phyloP scores from a whole-genome alignment of 2,329 filamentous ascomycete species.

The Fusarium setosum region DNA sequence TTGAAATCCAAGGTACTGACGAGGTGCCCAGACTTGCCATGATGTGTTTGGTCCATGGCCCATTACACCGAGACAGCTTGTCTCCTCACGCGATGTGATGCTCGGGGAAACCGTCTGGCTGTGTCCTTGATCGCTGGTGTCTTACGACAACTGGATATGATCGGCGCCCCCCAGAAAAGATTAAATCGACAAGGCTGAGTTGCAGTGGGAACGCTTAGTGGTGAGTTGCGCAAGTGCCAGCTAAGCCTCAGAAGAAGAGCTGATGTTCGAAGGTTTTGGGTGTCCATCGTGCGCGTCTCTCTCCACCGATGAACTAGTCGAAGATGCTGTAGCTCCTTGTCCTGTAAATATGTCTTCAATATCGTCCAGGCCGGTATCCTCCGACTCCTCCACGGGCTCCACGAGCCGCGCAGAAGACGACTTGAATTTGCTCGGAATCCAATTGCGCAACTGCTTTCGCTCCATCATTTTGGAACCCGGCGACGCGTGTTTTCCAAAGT shows the following conservation, averaged over 20 bases:
- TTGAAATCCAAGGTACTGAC: conserved; percentile 7
- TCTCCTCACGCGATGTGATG: neutral
- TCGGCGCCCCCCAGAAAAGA: conserved; percentile 17
- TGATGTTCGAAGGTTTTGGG: conserved; percentile 9
- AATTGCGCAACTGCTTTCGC: conserved; percentile 23
- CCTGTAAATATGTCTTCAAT: neutral
- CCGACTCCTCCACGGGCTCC: neutral
- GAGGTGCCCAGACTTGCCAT: conserved; percentile 16
- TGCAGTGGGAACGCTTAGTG: conserved; percentile 22
- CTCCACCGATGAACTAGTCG: too few relatives aligned
- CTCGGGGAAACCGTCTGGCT: conserved; percentile 2
- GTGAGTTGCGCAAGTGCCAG: conserved; percentile 32
- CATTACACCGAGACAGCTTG: conserved; percentile 14
- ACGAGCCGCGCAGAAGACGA: neutral
- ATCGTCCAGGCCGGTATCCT: neutral
- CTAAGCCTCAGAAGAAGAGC: conserved; percentile 23
- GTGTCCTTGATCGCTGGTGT: conserved; percentile 14
- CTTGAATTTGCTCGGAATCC: conserved; percentile 30
- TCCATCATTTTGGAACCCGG: conserved; percentile 14
- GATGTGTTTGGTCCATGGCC: conserved; percentile 6
- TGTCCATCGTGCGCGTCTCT: conserved; percentile 18
- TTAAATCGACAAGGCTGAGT: conserved; percentile 27
- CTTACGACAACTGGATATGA: conserved; percentile 21
- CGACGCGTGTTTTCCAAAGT: conserved; percentile 34
- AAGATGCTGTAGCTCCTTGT: too few relatives aligned